Evolutionary conservation across 345 rosid species (phyloP).

Genomic region (Eucalyptus caleyi): DNA sequence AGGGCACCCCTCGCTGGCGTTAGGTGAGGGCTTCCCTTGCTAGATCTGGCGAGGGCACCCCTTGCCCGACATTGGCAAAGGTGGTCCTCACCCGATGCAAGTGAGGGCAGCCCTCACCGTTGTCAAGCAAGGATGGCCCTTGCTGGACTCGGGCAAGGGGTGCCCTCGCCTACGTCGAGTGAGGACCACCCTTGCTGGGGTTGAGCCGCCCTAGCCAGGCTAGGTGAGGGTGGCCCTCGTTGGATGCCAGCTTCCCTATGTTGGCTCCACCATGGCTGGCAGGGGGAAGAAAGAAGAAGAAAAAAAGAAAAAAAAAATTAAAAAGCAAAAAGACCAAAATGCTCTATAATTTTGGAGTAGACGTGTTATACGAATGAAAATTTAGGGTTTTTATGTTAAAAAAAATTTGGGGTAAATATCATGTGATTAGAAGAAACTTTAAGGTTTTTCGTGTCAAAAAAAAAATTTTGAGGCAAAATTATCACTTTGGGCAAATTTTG

Average conservation of each 20-base stretch:
- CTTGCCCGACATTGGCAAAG: rapidly evolving
- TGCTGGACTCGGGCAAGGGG: rapidly evolving
- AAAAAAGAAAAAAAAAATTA: rapidly evolving
- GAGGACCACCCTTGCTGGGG: too few relatives aligned
- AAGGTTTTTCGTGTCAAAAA: rapidly evolving
- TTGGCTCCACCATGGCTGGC: rapidly evolving
- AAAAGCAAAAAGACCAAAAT: too few relatives aligned
- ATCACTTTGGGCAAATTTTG: rapidly evolving
- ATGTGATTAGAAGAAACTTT: too few relatives aligned
- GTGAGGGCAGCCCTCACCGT: rapidly evolving
- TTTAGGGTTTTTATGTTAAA: too few relatives aligned
- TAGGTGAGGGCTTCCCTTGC: rapidly evolving
- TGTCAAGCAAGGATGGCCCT: rapidly evolving
- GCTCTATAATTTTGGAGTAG: too few relatives aligned
- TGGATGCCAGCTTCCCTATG: rapidly evolving
- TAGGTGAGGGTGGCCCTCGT: rapidly evolving
- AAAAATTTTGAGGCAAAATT: too few relatives aligned
- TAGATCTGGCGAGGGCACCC: too few relatives aligned
- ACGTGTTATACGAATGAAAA: too few relatives aligned
- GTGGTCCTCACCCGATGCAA: rapidly evolving
- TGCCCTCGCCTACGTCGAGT: rapidly evolving
- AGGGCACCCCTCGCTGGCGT: rapidly evolving
- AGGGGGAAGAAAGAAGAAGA: rapidly evolving
- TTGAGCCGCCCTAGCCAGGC: rapidly evolving
- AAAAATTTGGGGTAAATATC: too few relatives aligned